Base-by-base conservation (phyloP, 352 stramenopile genomes). In the Phytopythium sindhum region DNA sequence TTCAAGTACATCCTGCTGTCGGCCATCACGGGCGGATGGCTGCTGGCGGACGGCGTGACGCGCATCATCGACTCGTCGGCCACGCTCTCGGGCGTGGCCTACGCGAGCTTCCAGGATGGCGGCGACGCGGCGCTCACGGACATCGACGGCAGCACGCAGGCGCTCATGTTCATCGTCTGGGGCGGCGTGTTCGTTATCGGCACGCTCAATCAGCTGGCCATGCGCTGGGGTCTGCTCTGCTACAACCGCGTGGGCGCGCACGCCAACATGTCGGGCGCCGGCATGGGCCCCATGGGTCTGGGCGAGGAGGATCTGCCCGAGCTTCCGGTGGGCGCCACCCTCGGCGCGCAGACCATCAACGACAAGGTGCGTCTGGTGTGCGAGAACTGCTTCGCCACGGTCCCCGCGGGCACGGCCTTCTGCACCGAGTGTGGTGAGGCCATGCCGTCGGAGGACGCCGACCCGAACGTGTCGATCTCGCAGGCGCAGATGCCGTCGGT, bases 1-100 rank as follows among this genome's bases (percentile, higher is more conserved):
- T 90, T 96, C 78, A 96, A 96, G 74, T 96, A 96, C 63, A 77
- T 94, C 3, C 8, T 93, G n/a, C 89, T 96, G 52, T 84, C 84
- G 33, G 68, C 78, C 8, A 65, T 91, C 28, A 79, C 78, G 0
- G 88, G 88, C 54, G 86, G 86, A 42, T 96, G 88, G 88, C 67
- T 96, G 67, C 74, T 87, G 0, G 66, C 80, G 0, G 88, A 96
- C 61, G 88, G 77, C 26, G 71, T 96, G 6, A 89, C 81, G 2
- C 80, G 86, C n/a, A 75, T 96, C 42, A 63, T 91, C 0, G 82
- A 85, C 71, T 78, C 71, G 17, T 56, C 67, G 12, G 72, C 71
- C 2, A 75, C 89, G 47, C 80, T 96, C 19, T 86, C 88, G 0
- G 75, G 63, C 19, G 80, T 96, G 26, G 72, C 82, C 0, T 92